Base-by-base conservation (phyloP, 129 eudicot genomes). In the Tagetes erecta region DNA sequence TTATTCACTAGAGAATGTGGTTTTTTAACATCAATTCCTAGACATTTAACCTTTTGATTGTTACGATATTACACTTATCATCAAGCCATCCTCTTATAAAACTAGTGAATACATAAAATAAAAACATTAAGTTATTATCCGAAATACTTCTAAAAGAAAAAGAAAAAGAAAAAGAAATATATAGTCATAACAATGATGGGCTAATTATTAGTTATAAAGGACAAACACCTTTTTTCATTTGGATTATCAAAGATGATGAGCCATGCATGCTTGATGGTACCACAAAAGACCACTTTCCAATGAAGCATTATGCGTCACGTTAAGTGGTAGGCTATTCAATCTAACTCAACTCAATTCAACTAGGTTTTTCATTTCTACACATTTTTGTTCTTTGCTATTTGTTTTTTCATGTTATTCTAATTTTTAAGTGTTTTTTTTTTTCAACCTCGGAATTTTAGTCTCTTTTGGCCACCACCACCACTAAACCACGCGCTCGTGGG, bases 291-390 rank as follows among this genome's bases (percentile, higher is more conserved):
- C 70, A 73, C 60, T 73, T 30, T 33, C 36, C 51, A 49, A 45
- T 45, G 60, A 60, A 31, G 47, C 59, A 71, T 62, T 71, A 3
- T 62, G 47, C 14, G 72, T 78, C 82, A 78, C 82, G 64, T 34
- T 36, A 71, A 70, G 82, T 78, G 82, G 72, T 63, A 34, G 40
- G 3, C 6, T 3, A 3, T 59, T 33, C 76, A 41, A 8, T 20
- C 27, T 0, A 20, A 20, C 27, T 20, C 27, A 37, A 69, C n/a
- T 34, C 38, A 62, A 37, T 47, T 40, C 40, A 34, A 68, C 2
- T 51, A 50, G 67, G n/a, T 71, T 12, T 36, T 8, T 69, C 55
- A n/a, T 64, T 20, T 20, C 27, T 20, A 20, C 73, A 52, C 67
- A 33, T 11, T 71, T 51, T 65, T 51, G 53, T 64, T 62, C 50